Evolutionary conservation across 177 flowering plant species (phyloP).

Genomic region (Vitis hybrid): DNA sequence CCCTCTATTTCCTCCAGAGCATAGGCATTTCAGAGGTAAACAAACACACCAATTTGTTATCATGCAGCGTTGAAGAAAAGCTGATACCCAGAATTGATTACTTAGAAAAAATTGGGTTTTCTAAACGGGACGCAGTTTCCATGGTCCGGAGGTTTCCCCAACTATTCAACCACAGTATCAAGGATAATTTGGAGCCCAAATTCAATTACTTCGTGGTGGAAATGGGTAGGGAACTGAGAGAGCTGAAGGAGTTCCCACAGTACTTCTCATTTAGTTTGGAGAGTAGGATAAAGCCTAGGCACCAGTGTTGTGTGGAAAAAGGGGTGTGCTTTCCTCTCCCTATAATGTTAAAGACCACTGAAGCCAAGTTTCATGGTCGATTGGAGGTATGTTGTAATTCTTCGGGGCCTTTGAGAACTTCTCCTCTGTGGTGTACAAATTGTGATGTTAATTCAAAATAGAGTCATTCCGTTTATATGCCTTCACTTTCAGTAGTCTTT

Average conservation of each 20-base stretch:
- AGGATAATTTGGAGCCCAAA: slow-evolving; percentile 74
- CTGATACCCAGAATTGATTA: slow-evolving; percentile 74
- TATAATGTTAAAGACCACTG: slow-evolving; percentile 57
- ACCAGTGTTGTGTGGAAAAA: slow-evolving; percentile 58
- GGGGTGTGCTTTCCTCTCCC: slow-evolving; percentile 72
- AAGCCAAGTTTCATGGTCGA: slow-evolving; percentile 42
- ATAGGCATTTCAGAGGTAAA: slow-evolving; percentile 66
- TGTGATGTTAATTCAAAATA: slow-evolving; percentile 18
- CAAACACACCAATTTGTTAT: slow-evolving; percentile 60
- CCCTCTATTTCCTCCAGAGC: slow-evolving; percentile 80
- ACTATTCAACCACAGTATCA: slow-evolving; percentile 71
- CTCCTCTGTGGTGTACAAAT: slow-evolving; percentile 72
- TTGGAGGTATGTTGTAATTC: slow-evolving; percentile 75
- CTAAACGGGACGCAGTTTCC: slow-evolving; percentile 41
- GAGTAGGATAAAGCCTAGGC: slow-evolving; percentile 83
- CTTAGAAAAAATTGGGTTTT: slow-evolving; percentile 66
- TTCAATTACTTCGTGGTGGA: slow-evolving; percentile 75
- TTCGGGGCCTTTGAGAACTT: slow-evolving; percentile 57
- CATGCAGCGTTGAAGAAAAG: slow-evolving; percentile 83
- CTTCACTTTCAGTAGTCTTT: no score
- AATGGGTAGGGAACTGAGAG: slow-evolving; percentile 88
- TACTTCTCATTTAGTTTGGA: slow-evolving; percentile 93
- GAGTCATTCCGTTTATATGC: background rate
- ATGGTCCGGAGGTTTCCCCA: slow-evolving; percentile 81
- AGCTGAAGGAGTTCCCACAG: slow-evolving; percentile 83